Evolutionary conservation across 305 asterid species (phyloP).

Genomic region (Andrographis paniculata): DNA sequence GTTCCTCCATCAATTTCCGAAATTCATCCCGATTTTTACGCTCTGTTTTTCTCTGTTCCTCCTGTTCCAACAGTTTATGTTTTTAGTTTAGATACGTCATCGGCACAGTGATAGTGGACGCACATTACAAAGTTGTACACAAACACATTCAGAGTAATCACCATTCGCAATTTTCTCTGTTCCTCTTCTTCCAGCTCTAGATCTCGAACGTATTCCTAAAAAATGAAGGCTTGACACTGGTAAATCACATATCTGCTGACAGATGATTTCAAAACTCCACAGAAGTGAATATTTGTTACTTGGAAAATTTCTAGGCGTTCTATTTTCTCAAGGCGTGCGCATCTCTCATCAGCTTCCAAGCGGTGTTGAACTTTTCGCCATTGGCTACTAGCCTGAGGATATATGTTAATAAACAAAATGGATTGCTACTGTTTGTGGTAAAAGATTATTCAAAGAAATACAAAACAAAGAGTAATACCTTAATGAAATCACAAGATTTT

Average conservation of each 20-base stretch:
- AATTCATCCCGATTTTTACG: conserved; percentile 96
- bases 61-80: conserved; percentile 56
- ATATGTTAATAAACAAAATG: conserved; percentile 11
- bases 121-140: conserved; percentile 2
- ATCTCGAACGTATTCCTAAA: conserved; percentile 78
- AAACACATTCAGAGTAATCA: conserved; percentile 20
- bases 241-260: conserved; percentile 17
- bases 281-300: conserved; percentile 28
- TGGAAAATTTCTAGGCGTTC: conserved; percentile 92
- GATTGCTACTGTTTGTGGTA: conserved; percentile 1
- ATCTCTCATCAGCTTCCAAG: conserved; percentile 88
- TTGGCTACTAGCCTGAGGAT: conserved; percentile 80
- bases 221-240: conserved; percentile 26
- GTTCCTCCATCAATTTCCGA: conserved; percentile 93
- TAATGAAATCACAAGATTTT: conserved; percentile 84
- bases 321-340: conserved; percentile 82
- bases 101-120: conserved; percentile 2
- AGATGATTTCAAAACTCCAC: conserved; percentile 2
- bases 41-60: conserved; percentile 73
- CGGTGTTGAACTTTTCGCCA: conserved; percentile 97
- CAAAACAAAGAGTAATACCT: conserved; percentile 33
- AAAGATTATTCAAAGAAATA: conserved; percentile 18
- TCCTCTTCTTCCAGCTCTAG: conserved; percentile 95
- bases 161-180: conserved; percentile 71
- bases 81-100: too few relatives aligned